phyloP scores from a whole-genome alignment of 371 early-diverging fungal genomes.

The Chytridium lagenaria region DNA sequence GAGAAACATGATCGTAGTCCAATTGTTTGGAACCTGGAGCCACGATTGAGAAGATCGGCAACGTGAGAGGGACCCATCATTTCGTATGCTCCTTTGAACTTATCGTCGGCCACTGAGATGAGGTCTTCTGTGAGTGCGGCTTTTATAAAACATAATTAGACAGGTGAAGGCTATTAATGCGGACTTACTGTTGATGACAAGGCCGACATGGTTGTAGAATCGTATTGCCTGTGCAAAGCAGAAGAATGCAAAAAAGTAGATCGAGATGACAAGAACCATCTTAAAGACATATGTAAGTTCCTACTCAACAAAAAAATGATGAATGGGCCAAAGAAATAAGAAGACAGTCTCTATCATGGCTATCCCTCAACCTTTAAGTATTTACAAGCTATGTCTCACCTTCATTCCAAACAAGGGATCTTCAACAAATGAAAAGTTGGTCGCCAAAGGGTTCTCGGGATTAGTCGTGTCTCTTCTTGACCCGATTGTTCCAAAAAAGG shows the following conservation, averaged over 20 bases:
- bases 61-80: conserved; percentile 20
- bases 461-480: conserved; percentile 24
- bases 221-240: conserved; percentile 47
- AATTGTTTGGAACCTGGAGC: conserved; percentile 34
- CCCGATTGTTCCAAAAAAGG: conserved; percentile 42
- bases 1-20: conserved; percentile 24
- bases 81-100: neutral
- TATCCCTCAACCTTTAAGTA: too few relatives aligned
- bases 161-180: conserved; percentile 9
- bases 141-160: conserved; percentile 8
- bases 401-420: conserved; percentile 34
- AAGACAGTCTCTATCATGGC: too few relatives aligned
- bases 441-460: conserved; percentile 15
- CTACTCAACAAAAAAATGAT: too few relatives aligned
- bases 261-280: conserved; percentile 29
- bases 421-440: conserved; percentile 29
- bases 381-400: too few relatives aligned
- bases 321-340: too few relatives aligned
- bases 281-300: too few relatives aligned
- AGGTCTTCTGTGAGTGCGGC: conserved; percentile 30
- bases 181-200: conserved; percentile 44
- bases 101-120: conserved; percentile 1
- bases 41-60: conserved; percentile 35
- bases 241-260: conserved; percentile 38
- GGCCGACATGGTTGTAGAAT: conserved; percentile 52